Conservation (phyloP, 2,329 filamentous ascomycete genomes). For the Lasiodiplodia gonubiensis region DNA sequence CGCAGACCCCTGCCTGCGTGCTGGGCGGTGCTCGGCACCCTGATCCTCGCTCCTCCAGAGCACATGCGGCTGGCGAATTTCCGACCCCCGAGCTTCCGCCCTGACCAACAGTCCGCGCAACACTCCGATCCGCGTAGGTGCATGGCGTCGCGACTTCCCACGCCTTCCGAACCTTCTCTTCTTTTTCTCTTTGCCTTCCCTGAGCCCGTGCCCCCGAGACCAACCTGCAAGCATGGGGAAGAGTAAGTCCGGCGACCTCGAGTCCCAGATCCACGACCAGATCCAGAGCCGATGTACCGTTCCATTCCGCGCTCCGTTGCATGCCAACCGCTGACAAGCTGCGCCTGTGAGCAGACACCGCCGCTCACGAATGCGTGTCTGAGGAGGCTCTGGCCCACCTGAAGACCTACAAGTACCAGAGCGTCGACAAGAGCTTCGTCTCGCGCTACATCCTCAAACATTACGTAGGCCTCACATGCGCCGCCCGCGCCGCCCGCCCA, state of each 20-base stretch:
- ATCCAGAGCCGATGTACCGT: slow-evolving; percentile 29
- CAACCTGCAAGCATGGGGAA: slow-evolving; percentile 26
- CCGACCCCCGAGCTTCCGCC: slow-evolving; percentile 20
- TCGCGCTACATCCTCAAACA: slow-evolving; percentile 93
- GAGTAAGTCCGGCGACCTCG: slow-evolving; percentile 30
- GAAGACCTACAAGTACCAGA: slow-evolving; percentile 96
- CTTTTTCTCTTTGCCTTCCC: slow-evolving; percentile 29
- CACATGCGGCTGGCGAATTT: slow-evolving; percentile 6
- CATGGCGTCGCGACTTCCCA: slow-evolving; percentile 10
- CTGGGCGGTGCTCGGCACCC: slow-evolving; percentile 22
- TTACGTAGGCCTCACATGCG: slow-evolving; percentile 70
- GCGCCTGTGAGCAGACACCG: slow-evolving; percentile 53
- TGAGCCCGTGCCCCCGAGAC: slow-evolving; percentile 13
- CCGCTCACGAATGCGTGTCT: slow-evolving; percentile 75
- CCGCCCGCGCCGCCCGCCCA: slow-evolving; percentile 1
- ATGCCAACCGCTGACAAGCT: slow-evolving; percentile 21
- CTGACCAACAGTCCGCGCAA: slow-evolving; percentile 8
- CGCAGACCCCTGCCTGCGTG: slow-evolving; percentile 16
- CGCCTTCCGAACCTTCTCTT: slow-evolving; percentile 20
- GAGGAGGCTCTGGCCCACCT: slow-evolving; percentile 91
- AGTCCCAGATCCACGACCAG: slow-evolving; percentile 28
- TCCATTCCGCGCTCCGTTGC: slow-evolving; percentile 21
- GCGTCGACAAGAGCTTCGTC: slow-evolving; percentile 92
- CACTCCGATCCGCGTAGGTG: slow-evolving; percentile 20
- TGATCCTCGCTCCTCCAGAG: slow-evolving; percentile 11